Evolutionary conservation across 768 basidiomycete genomes (phyloP), one percentile per base, ranked within the genome.

Genomic region (Amanita rimosa): DNA sequence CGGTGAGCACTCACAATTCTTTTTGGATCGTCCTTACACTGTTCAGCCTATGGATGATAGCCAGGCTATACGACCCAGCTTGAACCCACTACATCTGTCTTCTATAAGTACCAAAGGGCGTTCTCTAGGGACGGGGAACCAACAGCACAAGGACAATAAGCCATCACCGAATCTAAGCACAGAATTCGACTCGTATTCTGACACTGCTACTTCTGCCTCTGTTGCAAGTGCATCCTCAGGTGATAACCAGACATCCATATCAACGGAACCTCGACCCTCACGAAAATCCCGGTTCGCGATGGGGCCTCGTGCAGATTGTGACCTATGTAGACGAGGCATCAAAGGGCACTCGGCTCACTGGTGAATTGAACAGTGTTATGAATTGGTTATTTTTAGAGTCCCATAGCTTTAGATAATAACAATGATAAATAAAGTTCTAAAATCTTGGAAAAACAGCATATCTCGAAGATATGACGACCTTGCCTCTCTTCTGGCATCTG

Each of bases 401-500:
- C 44, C n/a, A 14, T 22, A 36, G 34, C 39, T 36, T 49, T 11
- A 22, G 31, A 49, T 49, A 21, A 9, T 43, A 49, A 49, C 10
- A 36, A 41, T 7, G 11, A 24, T 35, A 49, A 43, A 49, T 35
- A 49, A 39, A 9, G 14, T 19, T 40, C 27, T 4, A 16, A 3
- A 48, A 22, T 17, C 17, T n/a, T n/a, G n/a, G n/a, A n/a, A n/a
- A n/a, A n/a, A n/a, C n/a, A n/a, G n/a, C n/a, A n/a, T n/a, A n/a
- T n/a, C n/a, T n/a, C n/a, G n/a, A n/a, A 53, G 52, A 58, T 53
- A 88, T 91, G 80, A 78, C 85, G 33, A 94, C 91, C 29, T 78
- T 97, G 48, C 86, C 90, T 11, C 75, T 96, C 29, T 97, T 93
- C 74, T 96, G 93, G 93, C 73, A 92, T 63, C 72, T 97, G 46